These are phyloP conservation scores for Cercospora canescens DNA, from an alignment of 2,329 filamentous ascomycete genomes.

Conservation along the genomic window DNA sequence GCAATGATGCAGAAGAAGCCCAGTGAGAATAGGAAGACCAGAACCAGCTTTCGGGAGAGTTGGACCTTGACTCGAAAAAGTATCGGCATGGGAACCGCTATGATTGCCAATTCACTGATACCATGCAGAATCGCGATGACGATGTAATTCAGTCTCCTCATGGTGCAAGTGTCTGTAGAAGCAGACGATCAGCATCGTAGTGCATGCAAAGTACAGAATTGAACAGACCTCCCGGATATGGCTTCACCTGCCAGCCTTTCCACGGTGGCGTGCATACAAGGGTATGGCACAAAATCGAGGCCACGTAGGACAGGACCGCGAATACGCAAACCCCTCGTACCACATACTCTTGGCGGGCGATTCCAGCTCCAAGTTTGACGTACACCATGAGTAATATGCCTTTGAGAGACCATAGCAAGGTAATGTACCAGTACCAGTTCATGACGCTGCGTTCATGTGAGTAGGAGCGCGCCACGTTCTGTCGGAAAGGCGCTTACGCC, in stretches of 20 bases:
- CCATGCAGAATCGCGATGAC: conserved; percentile 62
- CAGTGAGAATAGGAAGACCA: conserved; percentile 53
- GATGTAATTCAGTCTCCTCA: conserved; percentile 54
- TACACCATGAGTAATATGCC: conserved; percentile 37
- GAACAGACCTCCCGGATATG: conserved; percentile 18
- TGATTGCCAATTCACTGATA: conserved; percentile 60
- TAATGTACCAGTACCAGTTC: conserved; percentile 40
- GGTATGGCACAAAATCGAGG: conserved; percentile 33
- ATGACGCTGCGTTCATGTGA: conserved; percentile 17
- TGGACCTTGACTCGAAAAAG: conserved; percentile 53
- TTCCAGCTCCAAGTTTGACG: conserved; percentile 31
- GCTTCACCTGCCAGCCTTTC: conserved; percentile 37
- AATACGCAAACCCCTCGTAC: conserved; percentile 29
- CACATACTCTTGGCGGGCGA: conserved; percentile 29
- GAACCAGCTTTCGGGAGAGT: conserved; percentile 54
- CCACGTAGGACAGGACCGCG: conserved; percentile 31
- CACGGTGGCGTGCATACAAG: conserved; percentile 34
- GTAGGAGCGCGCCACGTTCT: not conserved
- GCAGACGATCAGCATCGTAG: not conserved
- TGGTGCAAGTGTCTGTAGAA: conserved; percentile 26
- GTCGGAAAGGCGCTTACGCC: conserved; percentile 10
- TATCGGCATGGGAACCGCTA: conserved; percentile 58
- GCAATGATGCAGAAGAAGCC: conserved; percentile 51
- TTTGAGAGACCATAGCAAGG: conserved; percentile 37
- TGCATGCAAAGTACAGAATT: not conserved